phyloP scores from a whole-genome alignment of 805 yeast species.

The Candida broadrunensis region DNA sequence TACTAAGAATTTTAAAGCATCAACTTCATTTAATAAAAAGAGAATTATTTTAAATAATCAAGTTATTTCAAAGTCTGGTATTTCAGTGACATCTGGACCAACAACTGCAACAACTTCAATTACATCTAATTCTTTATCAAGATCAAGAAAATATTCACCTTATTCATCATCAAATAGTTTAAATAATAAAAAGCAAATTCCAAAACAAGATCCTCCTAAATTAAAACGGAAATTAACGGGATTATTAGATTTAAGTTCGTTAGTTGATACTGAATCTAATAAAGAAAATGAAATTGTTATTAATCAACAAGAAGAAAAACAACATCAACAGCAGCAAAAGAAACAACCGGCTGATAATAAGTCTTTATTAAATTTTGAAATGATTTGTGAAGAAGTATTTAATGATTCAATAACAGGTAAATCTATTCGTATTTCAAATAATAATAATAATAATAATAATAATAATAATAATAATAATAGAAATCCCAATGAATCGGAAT shows the following conservation, averaged over 20 bases:
- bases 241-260: conserved; percentile 10
- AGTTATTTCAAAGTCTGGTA: conserved; percentile 20
- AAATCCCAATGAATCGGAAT: conserved; percentile 1
- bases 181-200: conserved; percentile 11
- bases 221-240: conserved; percentile 15
- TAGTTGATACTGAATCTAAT: not conserved
- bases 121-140: not conserved
- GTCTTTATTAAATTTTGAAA: conserved; percentile 27
- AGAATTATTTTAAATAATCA: conserved; percentile 23
- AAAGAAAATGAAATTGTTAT: not conserved
- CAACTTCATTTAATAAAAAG: conserved; percentile 36
- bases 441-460: not conserved
- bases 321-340: not conserved
- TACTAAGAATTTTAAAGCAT: conserved; percentile 29
- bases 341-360: conserved; percentile 13
- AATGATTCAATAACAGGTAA: conserved; percentile 10
- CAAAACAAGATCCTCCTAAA: conserved; percentile 15
- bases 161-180: conserved; percentile 9
- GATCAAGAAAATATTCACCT: conserved; percentile 1
- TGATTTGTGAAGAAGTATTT: conserved; percentile 31
- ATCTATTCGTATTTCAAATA: not conserved
- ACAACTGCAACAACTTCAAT: conserved; percentile 1
- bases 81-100: conserved; percentile 2
- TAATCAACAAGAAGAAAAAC: not conserved
- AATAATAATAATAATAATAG: not conserved